Evolutionary conservation across 495 filamentous ascomycete genomes (phyloP), one percentile per base, ranked within the genome.

Genomic region (Hypoxylon perforatum): DNA sequence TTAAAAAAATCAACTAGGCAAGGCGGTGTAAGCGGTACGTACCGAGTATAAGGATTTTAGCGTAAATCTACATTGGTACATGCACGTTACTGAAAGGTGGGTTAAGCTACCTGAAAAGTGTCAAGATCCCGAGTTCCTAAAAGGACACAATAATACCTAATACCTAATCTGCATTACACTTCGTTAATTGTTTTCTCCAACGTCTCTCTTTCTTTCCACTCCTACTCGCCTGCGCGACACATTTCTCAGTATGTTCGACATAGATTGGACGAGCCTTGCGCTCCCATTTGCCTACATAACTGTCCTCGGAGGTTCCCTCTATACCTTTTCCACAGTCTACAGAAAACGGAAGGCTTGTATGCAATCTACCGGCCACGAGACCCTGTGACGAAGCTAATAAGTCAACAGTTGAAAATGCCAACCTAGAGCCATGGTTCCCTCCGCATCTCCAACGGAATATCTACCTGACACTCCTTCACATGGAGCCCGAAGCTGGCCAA

Each of bases 311-410:
- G 93, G 93, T 71, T 94, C 93, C 28, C 84, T 99, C 38, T 88
- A 89, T 69, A 96, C 92, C 67, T 99, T 98, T 80, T 94, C 92
- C 21, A 91, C 87, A 35, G 84, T 97, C 39, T 98, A 98, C 76
- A 88, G 94, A 62, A 94, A 94, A 83, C 89, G 94, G 78, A 96
- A 97, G 89, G 87, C 91, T 63, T 78, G 92, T 94, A 81, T 57
- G 90, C 85, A 41, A 61, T 38, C 36, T 41, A 17, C 39, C 38
- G 17, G 54, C 41, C 42, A 38, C n/a, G 12, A 38, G 41, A 61
- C 45, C 17, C 15, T 3, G 22, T 18, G 21, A 49, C 46, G 23
- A 30, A 58, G 57, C 66, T 74, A 52, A 77, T 50, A 46, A 14
- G 15, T 41, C 38, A 69, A 63, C 62, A 92, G 91, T 82, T 63